Base-by-base conservation (phyloP, 306 rosid genomes). In the Cucumis melo region DNA sequence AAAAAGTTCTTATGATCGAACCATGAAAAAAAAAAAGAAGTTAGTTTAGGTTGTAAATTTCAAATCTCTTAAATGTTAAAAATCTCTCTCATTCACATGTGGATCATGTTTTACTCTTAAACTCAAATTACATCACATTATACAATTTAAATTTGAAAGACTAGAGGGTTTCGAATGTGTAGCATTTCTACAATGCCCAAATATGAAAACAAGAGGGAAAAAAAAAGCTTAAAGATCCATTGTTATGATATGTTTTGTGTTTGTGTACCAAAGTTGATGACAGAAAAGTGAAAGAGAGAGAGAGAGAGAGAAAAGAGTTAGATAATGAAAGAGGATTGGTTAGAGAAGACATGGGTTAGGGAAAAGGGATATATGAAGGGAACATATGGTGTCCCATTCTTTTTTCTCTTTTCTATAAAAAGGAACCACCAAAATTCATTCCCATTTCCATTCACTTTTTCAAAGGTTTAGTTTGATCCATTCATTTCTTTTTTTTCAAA, bases 361-460 rank as follows among this genome's bases (percentile, higher is more conserved):
- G 10, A 60, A 79, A 58, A 83, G 78, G 82, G 54, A 77, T 81
- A 81, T 64, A 76, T 71, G 83, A 84, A 48, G 90, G 91, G 87
- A 88, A 84, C 96, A 89, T n/a, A 39, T n/a, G n/a, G 53, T 82
- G 91, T 87, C 89, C 88, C 84, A 78, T 84, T 76, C 2, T 27
- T 27, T 27, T 27, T 80, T 81, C 86, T 79, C 84, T 48, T 82
- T 77, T 83, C 80, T 81, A 42, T 41, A 17, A 73, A 73, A 34
- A 57, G 61, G 58, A 79, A 71, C 72, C 79, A 68, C 72, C 82
- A 80, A 81, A 74, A 6, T 70, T 71, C 5, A 65, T 38, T 65
- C n/a, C 7, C n/a, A 48, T 42, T 21, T 42, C 1, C 55, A 41
- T 42, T 21, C 56, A 0, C 74, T 68, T 71, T 71, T 71, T 46